Evolutionary conservation across 2,329 filamentous ascomycete genomes (phyloP).

Genomic region (Fusarium succisae): DNA sequence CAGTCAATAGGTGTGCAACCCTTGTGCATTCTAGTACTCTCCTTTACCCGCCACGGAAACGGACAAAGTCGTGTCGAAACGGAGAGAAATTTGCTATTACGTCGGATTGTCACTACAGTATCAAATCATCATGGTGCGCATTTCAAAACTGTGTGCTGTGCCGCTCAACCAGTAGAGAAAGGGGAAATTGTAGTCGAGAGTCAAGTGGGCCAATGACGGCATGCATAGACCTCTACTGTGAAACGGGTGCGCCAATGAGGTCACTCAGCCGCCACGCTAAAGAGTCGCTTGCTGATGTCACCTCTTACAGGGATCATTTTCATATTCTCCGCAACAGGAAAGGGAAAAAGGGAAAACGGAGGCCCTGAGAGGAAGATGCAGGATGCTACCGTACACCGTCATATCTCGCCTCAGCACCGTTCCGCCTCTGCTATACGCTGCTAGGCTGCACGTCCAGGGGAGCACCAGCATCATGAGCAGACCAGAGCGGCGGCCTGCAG

Average conservation of each 20-base stretch:
- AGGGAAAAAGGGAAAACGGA: slow-evolving; percentile 8
- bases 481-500: slow-evolving; percentile 2
- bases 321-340: not conserved
- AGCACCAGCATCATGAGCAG: slow-evolving; percentile 20
- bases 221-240: slow-evolving; percentile 10
- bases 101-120: slow-evolving; percentile 19
- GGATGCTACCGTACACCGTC: slow-evolving; percentile 29
- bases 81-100: slow-evolving; percentile 26
- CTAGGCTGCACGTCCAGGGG: slow-evolving; percentile 7
- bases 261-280: slow-evolving; percentile 34
- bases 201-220: slow-evolving; percentile 40
- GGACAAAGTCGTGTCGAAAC: slow-evolving; percentile 26
- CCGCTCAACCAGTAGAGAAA: slow-evolving; percentile 21
- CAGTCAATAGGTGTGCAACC: not conserved
- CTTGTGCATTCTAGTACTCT: not conserved
- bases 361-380: not conserved
- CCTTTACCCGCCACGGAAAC: slow-evolving; percentile 23
- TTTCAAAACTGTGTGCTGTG: slow-evolving; percentile 5
- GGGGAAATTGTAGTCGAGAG: slow-evolving; percentile 3
- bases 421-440: slow-evolving; percentile 9
- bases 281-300: slow-evolving; percentile 39
- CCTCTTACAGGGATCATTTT: not conserved
- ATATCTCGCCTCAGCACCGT: slow-evolving; percentile 31
- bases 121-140: slow-evolving; percentile 5
- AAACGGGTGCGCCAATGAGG: slow-evolving; percentile 36